Evolutionary conservation across 306 rosid genomes (phyloP), one percentile per base, ranked within the genome.

Genomic region (Biancaea sappan): DNA sequence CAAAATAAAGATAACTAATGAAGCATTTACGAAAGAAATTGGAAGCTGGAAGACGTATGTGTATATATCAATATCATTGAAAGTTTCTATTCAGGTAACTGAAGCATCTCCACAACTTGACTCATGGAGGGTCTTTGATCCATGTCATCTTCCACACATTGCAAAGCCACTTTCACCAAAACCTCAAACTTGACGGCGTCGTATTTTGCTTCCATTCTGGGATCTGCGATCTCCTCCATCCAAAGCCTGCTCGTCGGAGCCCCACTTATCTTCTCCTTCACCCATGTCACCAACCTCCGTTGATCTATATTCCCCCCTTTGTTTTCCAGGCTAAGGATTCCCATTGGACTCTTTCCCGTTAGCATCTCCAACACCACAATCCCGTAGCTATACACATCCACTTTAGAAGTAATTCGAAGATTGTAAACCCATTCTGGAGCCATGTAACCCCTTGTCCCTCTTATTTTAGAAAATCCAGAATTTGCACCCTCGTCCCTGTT

Each of bases 381-480:
- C 19, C 92, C 92, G 4, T 83, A 88, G 60, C 91, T 91, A 48
- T 85, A 91, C 6, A 91, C 96, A 41, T 91, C 96, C 44, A 86
- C 93, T 63, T 91, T 91, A 3, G 96, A 84, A 35, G 93, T 88
- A 1, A 91, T 86, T 0, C 73, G 79, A 12, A 82, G 80, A 79
- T 86, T 88, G 37, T 74, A 83, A 16, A 91, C 78, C 96, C 92
- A 91, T 66, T 91, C 96, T 0, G 92, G 94, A 52, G 94, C 93
- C 83, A 91, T 88, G 51, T 88, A 88, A 0, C 96, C 93, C 35
- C 91, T 73, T 1, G 92, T 90, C 18, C 96, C 92, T 86, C 96
- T 63, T 28, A 84, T 84, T 22, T 82, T 81, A 0, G 96, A 90
- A 40, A 91, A 86, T 3, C 18, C 73, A 2, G 80, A 70, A 60